Conservation (phyloP, 2,329 filamentous ascomycete species). For the Ophiocordyceps camponoti-leonardi region DNA sequence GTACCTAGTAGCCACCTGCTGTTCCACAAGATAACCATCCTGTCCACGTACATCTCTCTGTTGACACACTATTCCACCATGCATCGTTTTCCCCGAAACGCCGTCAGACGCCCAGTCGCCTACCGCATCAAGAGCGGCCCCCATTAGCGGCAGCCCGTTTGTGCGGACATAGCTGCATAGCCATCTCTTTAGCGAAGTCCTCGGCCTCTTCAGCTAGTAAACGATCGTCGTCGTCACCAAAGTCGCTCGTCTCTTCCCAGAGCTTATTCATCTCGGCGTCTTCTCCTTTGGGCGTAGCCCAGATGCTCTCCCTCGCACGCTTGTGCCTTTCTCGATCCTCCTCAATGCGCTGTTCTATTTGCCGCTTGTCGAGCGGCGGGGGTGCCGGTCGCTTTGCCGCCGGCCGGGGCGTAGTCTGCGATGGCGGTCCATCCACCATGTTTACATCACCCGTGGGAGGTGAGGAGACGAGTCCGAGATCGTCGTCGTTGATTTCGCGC, state of each 20-base stretch:
- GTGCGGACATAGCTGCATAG: slow-evolving; percentile 22
- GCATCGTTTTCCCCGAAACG: slow-evolving; percentile 7
- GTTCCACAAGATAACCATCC: neutral
- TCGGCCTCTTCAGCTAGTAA: slow-evolving; percentile 56
- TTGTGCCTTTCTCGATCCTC: slow-evolving; percentile 95
- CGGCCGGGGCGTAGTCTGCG: slow-evolving; percentile 21
- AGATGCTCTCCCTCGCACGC: slow-evolving; percentile 76
- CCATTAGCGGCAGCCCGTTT: slow-evolving; percentile 14
- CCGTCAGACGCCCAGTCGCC: slow-evolving; percentile 9
- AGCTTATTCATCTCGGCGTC: slow-evolving; percentile 60
- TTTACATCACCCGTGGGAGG: slow-evolving; percentile 25
- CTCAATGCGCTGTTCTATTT: slow-evolving; percentile 91
- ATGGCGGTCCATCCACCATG: slow-evolving; percentile 22
- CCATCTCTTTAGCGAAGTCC: slow-evolving; percentile 27
- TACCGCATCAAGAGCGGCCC: slow-evolving; percentile 7
- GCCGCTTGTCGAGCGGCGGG: slow-evolving; percentile 54
- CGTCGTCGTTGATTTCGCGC: slow-evolving; percentile 47
- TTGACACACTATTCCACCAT: neutral
- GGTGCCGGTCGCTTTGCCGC: slow-evolving; percentile 14
- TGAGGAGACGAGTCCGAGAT: slow-evolving; percentile 34
- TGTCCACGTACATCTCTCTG: neutral
- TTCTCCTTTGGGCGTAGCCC: slow-evolving; percentile 54
- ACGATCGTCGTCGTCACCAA: slow-evolving; percentile 73
- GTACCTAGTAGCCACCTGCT: neutral
- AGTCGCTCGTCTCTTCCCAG: slow-evolving; percentile 76